Conservation (phyloP, 208 protist genomes). For the Perkinsela sp. region DNA sequence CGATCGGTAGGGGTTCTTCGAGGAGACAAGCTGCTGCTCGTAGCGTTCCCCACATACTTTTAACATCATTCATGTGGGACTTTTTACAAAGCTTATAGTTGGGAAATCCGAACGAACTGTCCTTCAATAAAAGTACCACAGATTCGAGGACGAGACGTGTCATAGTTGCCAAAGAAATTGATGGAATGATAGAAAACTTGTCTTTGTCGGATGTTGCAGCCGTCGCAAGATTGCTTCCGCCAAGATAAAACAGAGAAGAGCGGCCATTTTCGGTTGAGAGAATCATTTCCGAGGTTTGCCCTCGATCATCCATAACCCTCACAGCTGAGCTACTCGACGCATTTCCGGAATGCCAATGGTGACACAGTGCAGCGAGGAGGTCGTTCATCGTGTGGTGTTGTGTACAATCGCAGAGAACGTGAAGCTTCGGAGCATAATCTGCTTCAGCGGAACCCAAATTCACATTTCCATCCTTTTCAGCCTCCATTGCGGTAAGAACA, state of each 20-base stretch:
- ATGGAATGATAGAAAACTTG: neutral
- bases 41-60: constrained; percentile 5
- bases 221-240: neutral
- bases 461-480: no score
- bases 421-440: neutral
- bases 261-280: neutral
- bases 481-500: no score
- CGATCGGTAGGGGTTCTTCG: constrained; percentile 1
- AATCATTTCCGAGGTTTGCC: neutral
- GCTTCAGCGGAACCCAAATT: neutral
- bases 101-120: neutral
- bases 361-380: neutral
- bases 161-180: neutral
- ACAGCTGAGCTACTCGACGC: neutral
- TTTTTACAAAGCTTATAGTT: neutral
- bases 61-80: neutral
- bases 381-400: neutral
- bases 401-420: neutral
- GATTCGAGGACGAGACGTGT: neutral
- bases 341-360: neutral
- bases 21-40: constrained; percentile 4
- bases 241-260: neutral
- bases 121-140: neutral
- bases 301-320: neutral
- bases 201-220: neutral